Evolutionary conservation across 148 eudicot species (phyloP).

Genomic region (Suaeda aralocaspica): DNA sequence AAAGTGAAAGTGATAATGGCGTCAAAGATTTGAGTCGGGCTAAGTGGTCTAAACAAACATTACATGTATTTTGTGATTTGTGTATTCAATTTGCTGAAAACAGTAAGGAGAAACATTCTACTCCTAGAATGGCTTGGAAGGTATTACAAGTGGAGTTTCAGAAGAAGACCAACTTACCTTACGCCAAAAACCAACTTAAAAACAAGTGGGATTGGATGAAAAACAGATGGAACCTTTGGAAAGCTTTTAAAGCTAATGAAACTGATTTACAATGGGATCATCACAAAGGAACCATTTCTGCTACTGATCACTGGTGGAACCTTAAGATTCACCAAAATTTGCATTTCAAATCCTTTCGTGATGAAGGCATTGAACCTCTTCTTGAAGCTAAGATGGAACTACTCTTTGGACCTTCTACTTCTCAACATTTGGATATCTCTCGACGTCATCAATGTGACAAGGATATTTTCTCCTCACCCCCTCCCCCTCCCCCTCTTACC

Average conservation of each 20-base stretch:
- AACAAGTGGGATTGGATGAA: constrained; percentile 16
- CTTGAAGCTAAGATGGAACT: constrained; percentile 19
- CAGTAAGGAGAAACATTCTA: not conserved
- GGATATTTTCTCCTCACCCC: not conserved
- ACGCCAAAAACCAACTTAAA: not conserved
- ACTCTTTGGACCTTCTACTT: constrained; percentile 1
- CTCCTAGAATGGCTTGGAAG: constrained; percentile 5
- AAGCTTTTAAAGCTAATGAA: constrained; percentile 6
- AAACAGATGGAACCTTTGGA: constrained; percentile 4
- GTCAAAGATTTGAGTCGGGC: constrained; percentile 6
- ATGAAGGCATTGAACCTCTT: constrained; percentile 8
- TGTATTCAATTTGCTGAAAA: constrained; percentile 6
- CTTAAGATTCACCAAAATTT: constrained; percentile 4
- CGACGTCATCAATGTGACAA: constrained; percentile 6
- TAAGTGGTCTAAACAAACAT: constrained; percentile 8
- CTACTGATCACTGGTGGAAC: constrained; percentile 10
- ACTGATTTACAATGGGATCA: constrained; percentile 3
- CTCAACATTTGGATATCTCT: not conserved
- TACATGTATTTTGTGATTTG: constrained; percentile 11
- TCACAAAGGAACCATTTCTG: constrained; percentile 13
- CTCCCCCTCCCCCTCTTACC: not conserved
- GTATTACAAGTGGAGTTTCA: not conserved
- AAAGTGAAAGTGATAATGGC: not conserved
- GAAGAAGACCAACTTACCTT: not conserved
- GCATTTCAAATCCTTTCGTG: constrained; percentile 7